These are phyloP conservation scores for Hapsidospora chrysogenum DNA, from an alignment of 495 filamentous ascomycete genomes.

Conservation along the genomic window DNA sequence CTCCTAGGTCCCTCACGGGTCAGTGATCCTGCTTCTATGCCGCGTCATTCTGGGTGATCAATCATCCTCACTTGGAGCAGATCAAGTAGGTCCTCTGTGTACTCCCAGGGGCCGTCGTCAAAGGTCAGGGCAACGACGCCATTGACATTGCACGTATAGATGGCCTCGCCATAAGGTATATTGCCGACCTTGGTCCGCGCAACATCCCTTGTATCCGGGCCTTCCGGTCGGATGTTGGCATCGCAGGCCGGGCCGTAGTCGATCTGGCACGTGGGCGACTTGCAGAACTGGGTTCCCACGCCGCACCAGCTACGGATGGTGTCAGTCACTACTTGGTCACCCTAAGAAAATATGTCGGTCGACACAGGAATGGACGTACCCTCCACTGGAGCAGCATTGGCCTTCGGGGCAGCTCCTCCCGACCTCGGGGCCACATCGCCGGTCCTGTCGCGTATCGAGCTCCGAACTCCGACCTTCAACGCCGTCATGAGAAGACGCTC, in stretches of 20 bases:
- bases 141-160: conserved; percentile 46
- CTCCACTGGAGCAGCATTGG: too few species aligned
- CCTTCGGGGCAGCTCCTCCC: too few species aligned
- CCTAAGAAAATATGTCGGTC: too few species aligned
- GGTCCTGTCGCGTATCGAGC: too few species aligned
- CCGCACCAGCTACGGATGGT: conserved; percentile 56
- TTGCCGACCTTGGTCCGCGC: conserved; percentile 39
- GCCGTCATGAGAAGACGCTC: too few species aligned
- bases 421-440: too few species aligned
- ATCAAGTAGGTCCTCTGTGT: conserved; percentile 52
- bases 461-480: too few species aligned
- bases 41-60: not conserved
- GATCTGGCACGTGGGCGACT: conserved; percentile 52
- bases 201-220: conserved; percentile 40
- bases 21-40: too few species aligned
- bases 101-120: conserved; percentile 61
- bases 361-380: too few species aligned
- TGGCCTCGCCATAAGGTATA: conserved; percentile 41
- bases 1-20: conserved; percentile 12
- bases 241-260: conserved; percentile 51
- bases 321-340: too few species aligned
- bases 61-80: conserved; percentile 29
- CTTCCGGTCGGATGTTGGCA: conserved; percentile 44
- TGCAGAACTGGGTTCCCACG: conserved; percentile 40
- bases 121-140: conserved; percentile 60